Conservation (phyloP, 2,329 filamentous ascomycete genomes). For the Hirsutella minnesotensis region DNA sequence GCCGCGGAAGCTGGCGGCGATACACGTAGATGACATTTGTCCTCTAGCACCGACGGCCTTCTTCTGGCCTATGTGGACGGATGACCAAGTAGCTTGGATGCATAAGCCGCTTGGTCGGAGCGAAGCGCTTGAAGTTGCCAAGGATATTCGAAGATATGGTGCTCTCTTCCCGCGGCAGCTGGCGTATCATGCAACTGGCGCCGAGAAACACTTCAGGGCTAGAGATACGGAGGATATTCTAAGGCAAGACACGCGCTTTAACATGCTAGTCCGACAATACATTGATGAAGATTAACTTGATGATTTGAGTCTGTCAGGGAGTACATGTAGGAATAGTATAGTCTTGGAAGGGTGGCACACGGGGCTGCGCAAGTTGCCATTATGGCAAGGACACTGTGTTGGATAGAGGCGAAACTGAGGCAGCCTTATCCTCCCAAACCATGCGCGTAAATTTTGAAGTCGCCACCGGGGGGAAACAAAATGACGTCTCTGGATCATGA, state of each 20-base stretch:
- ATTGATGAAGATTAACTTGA: neutral
- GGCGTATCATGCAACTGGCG: neutral
- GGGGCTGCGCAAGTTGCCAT: too few relatives aligned
- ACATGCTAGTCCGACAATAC: neutral
- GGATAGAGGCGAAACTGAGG: too few relatives aligned
- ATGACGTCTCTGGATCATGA: too few relatives aligned
- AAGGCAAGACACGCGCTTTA: constrained; percentile 1
- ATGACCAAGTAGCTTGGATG: neutral
- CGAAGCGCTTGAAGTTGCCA: neutral
- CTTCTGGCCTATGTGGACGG: constrained; percentile 1
- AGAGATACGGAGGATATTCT: neutral
- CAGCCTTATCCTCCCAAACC: too few relatives aligned
- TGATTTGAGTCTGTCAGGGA: too few relatives aligned
- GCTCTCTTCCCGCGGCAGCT: neutral
- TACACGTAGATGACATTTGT: neutral
- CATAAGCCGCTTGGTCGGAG: neutral
- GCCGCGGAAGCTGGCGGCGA: neutral
- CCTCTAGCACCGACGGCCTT: neutral
- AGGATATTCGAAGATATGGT: neutral
- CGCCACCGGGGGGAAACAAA: too few relatives aligned
- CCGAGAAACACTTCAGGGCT: neutral
- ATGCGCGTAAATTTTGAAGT: too few relatives aligned
- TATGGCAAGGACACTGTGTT: too few relatives aligned
- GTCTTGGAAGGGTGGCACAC: too few relatives aligned
- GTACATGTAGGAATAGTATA: too few relatives aligned